phyloP scores from a whole-genome alignment of 2,329 filamentous ascomycete genomes.

The Reticulascus tulasneorum region DNA sequence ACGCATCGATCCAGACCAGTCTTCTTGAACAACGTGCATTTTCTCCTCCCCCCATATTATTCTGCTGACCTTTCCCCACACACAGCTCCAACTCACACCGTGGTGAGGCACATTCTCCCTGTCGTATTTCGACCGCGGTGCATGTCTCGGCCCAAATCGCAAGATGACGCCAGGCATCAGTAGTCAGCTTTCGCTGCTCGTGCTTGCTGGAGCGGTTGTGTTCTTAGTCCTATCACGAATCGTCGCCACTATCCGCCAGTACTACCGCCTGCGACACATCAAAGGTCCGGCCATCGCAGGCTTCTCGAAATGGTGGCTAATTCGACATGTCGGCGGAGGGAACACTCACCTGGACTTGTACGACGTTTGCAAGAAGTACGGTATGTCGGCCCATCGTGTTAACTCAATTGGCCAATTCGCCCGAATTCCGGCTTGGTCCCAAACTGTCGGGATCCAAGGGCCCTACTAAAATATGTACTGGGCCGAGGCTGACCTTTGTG shows the following conservation, averaged over 20 bases:
- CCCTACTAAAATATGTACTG: background rate
- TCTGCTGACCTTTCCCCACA: background rate
- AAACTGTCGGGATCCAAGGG: too few species aligned
- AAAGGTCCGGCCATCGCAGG: conserved; percentile 32
- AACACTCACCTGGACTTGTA: conserved; percentile 30
- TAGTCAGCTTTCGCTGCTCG: background rate
- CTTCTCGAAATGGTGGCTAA: conserved; percentile 37
- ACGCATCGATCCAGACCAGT: too few species aligned
- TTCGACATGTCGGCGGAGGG: conserved; percentile 25
- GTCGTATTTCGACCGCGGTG: background rate
- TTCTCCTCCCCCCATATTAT: background rate
- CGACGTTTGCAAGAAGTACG: conserved; percentile 30
- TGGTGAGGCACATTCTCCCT: background rate
- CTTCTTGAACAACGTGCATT: too few species aligned
- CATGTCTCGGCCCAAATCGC: background rate
- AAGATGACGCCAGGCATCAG: background rate
- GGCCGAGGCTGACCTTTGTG: background rate
- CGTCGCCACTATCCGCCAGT: conserved; percentile 21
- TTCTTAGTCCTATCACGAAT: conserved; percentile 8
- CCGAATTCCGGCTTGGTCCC: background rate
- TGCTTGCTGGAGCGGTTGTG: conserved; percentile 3
- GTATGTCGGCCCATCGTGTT: conserved; percentile 14
- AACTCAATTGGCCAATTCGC: too few species aligned
- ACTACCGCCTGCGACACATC: conserved; percentile 34
- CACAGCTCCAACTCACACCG: too few species aligned